Evolutionary conservation across 495 filamentous ascomycete genomes (phyloP).

Genomic region (Cryomyces minteri): DNA sequence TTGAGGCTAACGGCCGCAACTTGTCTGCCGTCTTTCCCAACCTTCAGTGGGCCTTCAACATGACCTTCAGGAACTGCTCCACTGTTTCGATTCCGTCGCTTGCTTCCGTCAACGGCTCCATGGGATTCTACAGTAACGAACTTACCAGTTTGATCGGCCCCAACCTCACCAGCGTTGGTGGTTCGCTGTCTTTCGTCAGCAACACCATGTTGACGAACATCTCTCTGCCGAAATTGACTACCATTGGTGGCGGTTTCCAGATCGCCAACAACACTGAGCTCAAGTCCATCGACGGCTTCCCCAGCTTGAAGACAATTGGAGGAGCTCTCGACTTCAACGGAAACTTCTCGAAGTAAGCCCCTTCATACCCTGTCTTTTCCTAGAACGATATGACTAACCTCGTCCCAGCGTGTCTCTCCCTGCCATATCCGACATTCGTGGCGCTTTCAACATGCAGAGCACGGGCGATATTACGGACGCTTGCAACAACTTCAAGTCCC

Average conservation of each 20-base stretch:
- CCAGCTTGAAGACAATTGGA: slow-evolving; percentile 42
- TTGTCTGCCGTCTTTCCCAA: slow-evolving; percentile 50
- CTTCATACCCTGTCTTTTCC: not conserved
- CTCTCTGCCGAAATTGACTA: slow-evolving; percentile 45
- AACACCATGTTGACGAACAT: slow-evolving; percentile 64
- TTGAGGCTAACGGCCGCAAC: slow-evolving; percentile 41
- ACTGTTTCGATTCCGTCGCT: slow-evolving; percentile 61
- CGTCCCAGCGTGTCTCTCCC: slow-evolving; percentile 46
- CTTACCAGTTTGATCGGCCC: slow-evolving; percentile 50
- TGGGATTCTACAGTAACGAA: slow-evolving; percentile 69
- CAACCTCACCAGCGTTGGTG: slow-evolving; percentile 58
- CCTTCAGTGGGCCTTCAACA: slow-evolving; percentile 58
- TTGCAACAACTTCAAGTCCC: slow-evolving; percentile 30
- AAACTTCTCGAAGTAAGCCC: slow-evolving; percentile 60
- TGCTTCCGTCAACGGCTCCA: slow-evolving; percentile 50
- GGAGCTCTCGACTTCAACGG: slow-evolving; percentile 85
- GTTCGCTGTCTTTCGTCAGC: slow-evolving; percentile 54
- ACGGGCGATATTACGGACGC: slow-evolving; percentile 26
- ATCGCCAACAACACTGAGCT: slow-evolving; percentile 79
- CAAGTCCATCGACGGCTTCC: slow-evolving; percentile 41
- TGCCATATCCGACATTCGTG: slow-evolving; percentile 51
- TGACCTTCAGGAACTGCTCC: slow-evolving; percentile 76
- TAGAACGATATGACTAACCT: not conserved
- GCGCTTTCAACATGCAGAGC: slow-evolving; percentile 72
- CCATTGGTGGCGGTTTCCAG: slow-evolving; percentile 57